A percentile compares a stretch with the other conserved stretches of the same genome.
Evolutionary conservation across 129 eudicot genomes (phyloP).

Genomic region (Lactuca saligna): DNA sequence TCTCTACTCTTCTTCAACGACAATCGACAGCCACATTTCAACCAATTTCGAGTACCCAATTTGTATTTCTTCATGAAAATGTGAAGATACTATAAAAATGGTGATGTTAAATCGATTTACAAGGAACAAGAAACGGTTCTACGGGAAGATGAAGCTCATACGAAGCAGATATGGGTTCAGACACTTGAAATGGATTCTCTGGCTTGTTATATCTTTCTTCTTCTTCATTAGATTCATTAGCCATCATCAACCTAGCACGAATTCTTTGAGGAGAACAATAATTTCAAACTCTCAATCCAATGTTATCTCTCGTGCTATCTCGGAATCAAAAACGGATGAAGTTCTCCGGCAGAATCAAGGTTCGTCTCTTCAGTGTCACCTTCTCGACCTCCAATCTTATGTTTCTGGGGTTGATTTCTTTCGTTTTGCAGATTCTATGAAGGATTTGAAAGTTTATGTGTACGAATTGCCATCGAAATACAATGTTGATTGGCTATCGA

Average conservation of each 20-base stretch:
- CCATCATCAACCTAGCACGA: conserved; percentile 37
- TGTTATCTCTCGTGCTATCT: conserved; percentile 32
- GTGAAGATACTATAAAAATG: conserved; percentile 8
- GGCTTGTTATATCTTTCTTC: conserved; percentile 44
- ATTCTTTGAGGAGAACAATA: conserved; percentile 28
- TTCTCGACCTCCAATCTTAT: background rate
- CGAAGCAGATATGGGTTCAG: conserved; percentile 28
- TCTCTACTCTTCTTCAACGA: background rate
- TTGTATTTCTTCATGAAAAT: conserved; percentile 4
- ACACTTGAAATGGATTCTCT: conserved; percentile 54
- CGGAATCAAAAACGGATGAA: conserved; percentile 29
- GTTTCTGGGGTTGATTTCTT: background rate
- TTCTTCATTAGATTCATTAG: conserved; percentile 41
- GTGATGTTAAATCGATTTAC: conserved; percentile 18
- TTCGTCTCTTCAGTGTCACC: background rate
- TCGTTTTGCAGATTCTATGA: conserved; percentile 28
- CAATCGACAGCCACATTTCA: conserved; percentile 10
- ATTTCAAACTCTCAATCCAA: conserved; percentile 27
- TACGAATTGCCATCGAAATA: conserved; percentile 73
- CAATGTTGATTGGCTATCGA: conserved; percentile 60
- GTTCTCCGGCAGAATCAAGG: conserved; percentile 23
- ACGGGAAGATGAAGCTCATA: conserved; percentile 39
- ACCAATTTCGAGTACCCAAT: background rate
- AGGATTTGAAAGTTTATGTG: conserved; percentile 54
- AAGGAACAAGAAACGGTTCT: conserved; percentile 30